phyloP scores from a whole-genome alignment of 768 basidiomycete species.

The Leucocoprinus leucothites region DNA sequence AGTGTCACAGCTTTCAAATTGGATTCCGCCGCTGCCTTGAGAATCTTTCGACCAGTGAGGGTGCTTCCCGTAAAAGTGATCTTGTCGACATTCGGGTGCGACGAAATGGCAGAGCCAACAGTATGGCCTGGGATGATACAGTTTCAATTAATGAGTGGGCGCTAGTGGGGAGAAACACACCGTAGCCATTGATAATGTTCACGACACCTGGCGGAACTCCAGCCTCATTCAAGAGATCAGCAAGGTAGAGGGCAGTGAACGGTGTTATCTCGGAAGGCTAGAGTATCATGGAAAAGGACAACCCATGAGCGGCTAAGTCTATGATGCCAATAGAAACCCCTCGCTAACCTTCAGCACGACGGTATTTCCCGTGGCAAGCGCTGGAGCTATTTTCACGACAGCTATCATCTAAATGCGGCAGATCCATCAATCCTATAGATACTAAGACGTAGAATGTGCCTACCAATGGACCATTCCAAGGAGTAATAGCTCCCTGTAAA shows the following conservation, averaged over 20 bases:
- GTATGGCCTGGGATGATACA: slow-evolving; percentile 30
- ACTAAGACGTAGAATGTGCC: not conserved
- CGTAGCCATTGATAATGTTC: slow-evolving; percentile 70
- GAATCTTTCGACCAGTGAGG: slow-evolving; percentile 66
- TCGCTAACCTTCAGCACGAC: slow-evolving; percentile 56
- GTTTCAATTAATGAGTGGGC: slow-evolving; percentile 19
- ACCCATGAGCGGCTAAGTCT: no score
- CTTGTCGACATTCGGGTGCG: slow-evolving; percentile 65
- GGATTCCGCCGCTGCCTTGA: slow-evolving; percentile 69
- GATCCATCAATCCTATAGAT: not conserved
- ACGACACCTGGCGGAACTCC: slow-evolving; percentile 77
- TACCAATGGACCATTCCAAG: slow-evolving; percentile 52
- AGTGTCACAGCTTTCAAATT: slow-evolving; percentile 80
- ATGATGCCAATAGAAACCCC: not conserved
- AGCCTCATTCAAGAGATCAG: slow-evolving; percentile 57
- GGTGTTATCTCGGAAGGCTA: slow-evolving; percentile 74
- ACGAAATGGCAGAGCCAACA: slow-evolving; percentile 64
- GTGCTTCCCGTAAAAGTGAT: slow-evolving; percentile 81
- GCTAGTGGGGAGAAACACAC: slow-evolving; percentile 18
- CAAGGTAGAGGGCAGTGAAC: slow-evolving; percentile 53
- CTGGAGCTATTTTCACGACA: slow-evolving; percentile 70
- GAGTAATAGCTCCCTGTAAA: slow-evolving; percentile 49
- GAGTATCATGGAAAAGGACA: not conserved
- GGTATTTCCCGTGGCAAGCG: slow-evolving; percentile 73
- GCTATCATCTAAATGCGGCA: slow-evolving; percentile 42